phyloP scores from a whole-genome alignment of 495 filamentous ascomycete genomes.

The Physcia stellaris region DNA sequence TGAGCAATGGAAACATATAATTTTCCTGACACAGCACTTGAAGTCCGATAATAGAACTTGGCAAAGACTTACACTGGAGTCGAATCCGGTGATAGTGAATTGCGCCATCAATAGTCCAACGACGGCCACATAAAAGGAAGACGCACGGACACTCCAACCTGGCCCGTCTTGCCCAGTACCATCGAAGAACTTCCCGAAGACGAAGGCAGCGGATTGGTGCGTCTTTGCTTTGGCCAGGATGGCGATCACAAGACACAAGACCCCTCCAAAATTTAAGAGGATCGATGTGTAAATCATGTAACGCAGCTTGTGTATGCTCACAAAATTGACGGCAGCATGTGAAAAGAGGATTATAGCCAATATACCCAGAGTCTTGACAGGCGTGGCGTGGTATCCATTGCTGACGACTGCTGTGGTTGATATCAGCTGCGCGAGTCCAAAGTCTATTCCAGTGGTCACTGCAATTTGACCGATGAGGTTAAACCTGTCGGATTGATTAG shows the following conservation, averaged over 20 bases:
- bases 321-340: slow-evolving; percentile 42
- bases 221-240: slow-evolving; percentile 45
- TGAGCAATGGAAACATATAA: too few species aligned
- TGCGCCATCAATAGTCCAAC: slow-evolving; percentile 40
- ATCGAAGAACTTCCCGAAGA: slow-evolving; percentile 45
- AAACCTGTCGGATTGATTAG: slow-evolving; percentile 20
- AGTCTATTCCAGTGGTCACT: slow-evolving; percentile 51
- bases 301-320: slow-evolving; percentile 39
- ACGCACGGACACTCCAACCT: slow-evolving; percentile 35
- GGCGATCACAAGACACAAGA: slow-evolving; percentile 40
- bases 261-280: slow-evolving; percentile 40
- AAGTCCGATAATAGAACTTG: too few species aligned
- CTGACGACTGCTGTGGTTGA: slow-evolving; percentile 42
- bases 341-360: slow-evolving; percentile 45
- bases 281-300: slow-evolving; percentile 51
- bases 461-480: slow-evolving; percentile 47
- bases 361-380: slow-evolving; percentile 42
- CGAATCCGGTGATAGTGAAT: slow-evolving; percentile 41
- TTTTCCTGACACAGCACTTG: too few species aligned
- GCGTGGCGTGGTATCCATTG: slow-evolving; percentile 34
- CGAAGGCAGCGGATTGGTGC: slow-evolving; percentile 41
- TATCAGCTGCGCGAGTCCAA: slow-evolving; percentile 45
- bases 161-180: slow-evolving; percentile 26
- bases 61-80: slow-evolving; percentile 43
- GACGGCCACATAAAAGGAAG: slow-evolving; percentile 39